Evolutionary conservation across 208 protist species (phyloP), one percentile per base, ranked within the genome.

Genomic region (Vickermania ingenoplastis): DNA sequence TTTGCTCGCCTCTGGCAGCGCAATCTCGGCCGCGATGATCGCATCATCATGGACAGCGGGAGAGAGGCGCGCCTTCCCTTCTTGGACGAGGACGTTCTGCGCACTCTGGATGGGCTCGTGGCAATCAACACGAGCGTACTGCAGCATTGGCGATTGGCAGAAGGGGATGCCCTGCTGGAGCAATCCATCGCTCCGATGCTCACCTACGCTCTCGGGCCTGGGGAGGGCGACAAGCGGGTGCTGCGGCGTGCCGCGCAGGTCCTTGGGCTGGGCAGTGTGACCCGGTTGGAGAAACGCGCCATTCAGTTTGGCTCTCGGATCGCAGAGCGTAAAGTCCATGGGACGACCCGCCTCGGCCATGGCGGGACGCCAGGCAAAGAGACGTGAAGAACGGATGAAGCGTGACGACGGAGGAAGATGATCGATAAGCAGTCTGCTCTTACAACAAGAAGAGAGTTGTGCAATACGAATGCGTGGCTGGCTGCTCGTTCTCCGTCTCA

Each of bases 281-380:
- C 91, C 22, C 58, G 63, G 17, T 71, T 97, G 51, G 81, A 96
- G 64, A 99, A 99, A 76, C 86, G 97, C 11, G 97, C 97, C 1
- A 98, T 99, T 36, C 97, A 99, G 75, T 99, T 99, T 60, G 97
- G 97, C 55, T 94, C 96, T 2, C 81, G 96, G 22, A 86, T 98
- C 41, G 96, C 97, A 5, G 88, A 97, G 36, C 53, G 81, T 7
- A 74, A 71, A 31, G 61, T 81, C 22, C 57, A 70, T 7, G 81
- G 81, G 2, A 75, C 61, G 4, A 69, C 13, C 1, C 57, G 69
- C 11, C 64, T 68, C n/a, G n/a, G n/a, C n/a, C n/a, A n/a, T n/a
- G n/a, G n/a, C n/a, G n/a, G n/a, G n/a, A n/a, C n/a, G n/a, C n/a
- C n/a, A n/a, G n/a, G n/a, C n/a, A n/a, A n/a, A n/a, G n/a, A n/a